Base-by-base conservation (phyloP, 2,329 filamentous ascomycete species). In the Arthrinium phaeospermum region DNA sequence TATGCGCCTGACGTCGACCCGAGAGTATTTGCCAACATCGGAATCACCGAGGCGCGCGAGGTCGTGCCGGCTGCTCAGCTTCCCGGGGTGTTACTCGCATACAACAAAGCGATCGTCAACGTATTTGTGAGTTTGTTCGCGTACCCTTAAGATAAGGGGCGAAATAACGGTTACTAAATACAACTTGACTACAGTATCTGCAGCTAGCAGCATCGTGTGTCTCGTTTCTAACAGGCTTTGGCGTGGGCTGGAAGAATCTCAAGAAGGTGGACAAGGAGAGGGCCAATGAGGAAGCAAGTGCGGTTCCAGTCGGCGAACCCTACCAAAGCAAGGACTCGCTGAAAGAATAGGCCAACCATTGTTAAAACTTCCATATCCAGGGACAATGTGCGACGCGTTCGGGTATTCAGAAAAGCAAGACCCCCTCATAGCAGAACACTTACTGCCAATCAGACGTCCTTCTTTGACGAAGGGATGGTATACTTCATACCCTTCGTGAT, bases 1-100 rank as follows among this genome's bases (percentile, higher is more conserved):
- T 80, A 83, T 51, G 85, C 82, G 0, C 81, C 82, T 0, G 78
- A 76, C 0, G 75, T 86, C 24, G 78, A 85, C 69, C 76, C 82
- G 1, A 68, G 74, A 10, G 67, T 77, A 4, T 79, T 87, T 22
- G 76, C 86, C 27, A 73, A 74, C 8, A 82, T 80, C 5, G 86
- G 86, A 16, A 85, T 85, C 4, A 84, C 84, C 1, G 79, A 83
- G 67, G 77, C 87, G 75, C 77, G 81, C 68, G 70, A 81, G 6
- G 77, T 84, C 22, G 79, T 83, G 6, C 76, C 82, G 2, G 73
- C 77, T 6, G 75, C 75, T 4, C 77, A 83, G 30, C 73, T 87
- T 2, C 69, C 74, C 0, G 79, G 77, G 3, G 78, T 83, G 22
- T 71, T 83, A n/a, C 57, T 75, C 37, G 82, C 81, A 27, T 84